phyloP scores from a whole-genome alignment of 1,284 basidiomycete genomes.

The Ustilago bromivora region DNA sequence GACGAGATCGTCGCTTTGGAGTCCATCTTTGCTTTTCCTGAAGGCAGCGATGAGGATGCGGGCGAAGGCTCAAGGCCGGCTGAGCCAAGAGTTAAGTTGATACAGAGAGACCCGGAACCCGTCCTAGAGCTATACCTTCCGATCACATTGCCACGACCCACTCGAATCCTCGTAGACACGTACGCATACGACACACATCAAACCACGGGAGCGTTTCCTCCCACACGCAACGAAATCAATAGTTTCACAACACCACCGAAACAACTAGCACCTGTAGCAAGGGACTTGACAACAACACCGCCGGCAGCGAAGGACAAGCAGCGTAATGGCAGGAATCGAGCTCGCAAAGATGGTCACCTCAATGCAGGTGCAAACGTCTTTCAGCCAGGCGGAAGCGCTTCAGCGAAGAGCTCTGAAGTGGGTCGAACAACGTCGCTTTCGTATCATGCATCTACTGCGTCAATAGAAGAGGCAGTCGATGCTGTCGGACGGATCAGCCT shows the following conservation, averaged over 20 bases:
- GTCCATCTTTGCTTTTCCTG: constrained; percentile 40
- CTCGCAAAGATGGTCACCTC: constrained; percentile 7
- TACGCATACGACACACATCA: background rate
- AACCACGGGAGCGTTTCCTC: constrained; percentile 2
- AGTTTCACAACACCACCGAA: background rate
- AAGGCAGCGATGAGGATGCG: background rate
- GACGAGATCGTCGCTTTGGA: constrained; percentile 52
- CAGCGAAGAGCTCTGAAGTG: background rate
- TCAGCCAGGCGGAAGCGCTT: constrained; percentile 4
- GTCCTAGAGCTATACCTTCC: constrained; percentile 29
- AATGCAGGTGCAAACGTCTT: constrained; percentile 28
- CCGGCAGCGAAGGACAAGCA: background rate
- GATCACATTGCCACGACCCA: constrained; percentile 34
- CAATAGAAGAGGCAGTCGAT: background rate
- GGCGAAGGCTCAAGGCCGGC: background rate
- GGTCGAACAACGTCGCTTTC: background rate
- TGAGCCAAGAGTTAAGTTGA: constrained; percentile 20
- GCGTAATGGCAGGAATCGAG: background rate
- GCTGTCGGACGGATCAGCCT: constrained; percentile 10
- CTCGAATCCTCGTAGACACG: constrained; percentile 23
- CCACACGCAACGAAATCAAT: background rate
- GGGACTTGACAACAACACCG: background rate
- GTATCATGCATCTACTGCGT: background rate
- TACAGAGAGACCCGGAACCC: constrained; percentile 18
- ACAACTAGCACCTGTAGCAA: background rate